Evolutionary conservation across 176 grass and related monocot species (phyloP), one percentile per base, ranked within the genome.

Genomic region (Musa troglodytarum): DNA sequence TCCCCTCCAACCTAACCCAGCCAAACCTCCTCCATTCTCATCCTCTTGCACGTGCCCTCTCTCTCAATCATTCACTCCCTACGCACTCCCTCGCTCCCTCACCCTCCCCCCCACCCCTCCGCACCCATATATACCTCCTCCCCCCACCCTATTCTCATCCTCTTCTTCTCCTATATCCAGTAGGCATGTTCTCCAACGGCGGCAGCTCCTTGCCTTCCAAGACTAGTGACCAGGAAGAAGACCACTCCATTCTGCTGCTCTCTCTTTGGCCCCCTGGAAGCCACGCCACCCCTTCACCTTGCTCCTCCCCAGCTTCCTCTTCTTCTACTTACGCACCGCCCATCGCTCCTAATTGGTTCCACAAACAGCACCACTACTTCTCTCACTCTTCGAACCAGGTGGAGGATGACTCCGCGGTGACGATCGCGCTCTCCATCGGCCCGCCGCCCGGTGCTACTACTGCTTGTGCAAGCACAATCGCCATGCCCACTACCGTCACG

Each of bases 41-140:
- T 51, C 34, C 74, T 5, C 43, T 76, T 8, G 24, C 73, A 59
- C 50, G 75, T 65, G 75, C 54, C 53, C 59, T 56, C 73, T 77
- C 75, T 24, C 55, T 74, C 72, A 74, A 74, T 74, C 72, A 56
- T 56, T 74, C 72, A 74, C 72, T 56, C 53, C 72, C 25, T 53
- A 9, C 72, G 9, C 50, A 22, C 49, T 24, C 2, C 50, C 22
- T 55, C 24, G 15, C 8, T 1, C 50, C 3, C 11, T 16, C 23
- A 8, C 13, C 22, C 13, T 19, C 1, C 12, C 22, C 28, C 14
- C 16, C 24, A 2, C 34, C 13, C 10, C n/a, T 6, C 9, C 16
- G 2, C 49, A 69, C 28, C 15, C 57, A 8, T 69, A 49, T 67
- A 63, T 63, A n/a, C 61, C 11, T 10, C 25, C 15, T 14, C 34